A percentile compares a stretch with the other conserved stretches of the same genome.
Conservation (phyloP, 805 yeast species). For the Kluyveromyces siamensis region DNA sequence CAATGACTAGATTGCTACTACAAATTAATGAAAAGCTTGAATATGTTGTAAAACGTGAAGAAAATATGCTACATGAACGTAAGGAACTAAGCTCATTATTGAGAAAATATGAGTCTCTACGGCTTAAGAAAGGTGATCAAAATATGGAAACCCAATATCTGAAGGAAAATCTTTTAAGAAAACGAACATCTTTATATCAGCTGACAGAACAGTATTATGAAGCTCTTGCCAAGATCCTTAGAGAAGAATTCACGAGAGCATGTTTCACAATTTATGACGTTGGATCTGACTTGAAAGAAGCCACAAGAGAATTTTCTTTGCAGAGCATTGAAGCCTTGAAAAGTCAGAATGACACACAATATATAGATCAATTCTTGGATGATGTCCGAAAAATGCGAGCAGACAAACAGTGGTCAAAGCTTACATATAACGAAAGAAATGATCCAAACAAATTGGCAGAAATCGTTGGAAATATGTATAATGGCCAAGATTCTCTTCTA, state of each 20-base stretch:
- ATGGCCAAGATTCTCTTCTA: constrained; percentile 16
- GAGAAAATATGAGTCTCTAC: constrained; percentile 13
- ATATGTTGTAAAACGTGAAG: constrained; percentile 18
- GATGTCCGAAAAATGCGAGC: constrained; percentile 16
- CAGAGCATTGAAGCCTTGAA: constrained; percentile 15
- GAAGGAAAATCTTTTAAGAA: constrained; percentile 14
- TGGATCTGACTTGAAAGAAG: constrained; percentile 17
- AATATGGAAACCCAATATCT: constrained; percentile 18
- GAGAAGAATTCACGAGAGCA: constrained; percentile 17
- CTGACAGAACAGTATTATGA: constrained; percentile 17
- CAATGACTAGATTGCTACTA: constrained; percentile 11
- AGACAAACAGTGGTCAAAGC: constrained; percentile 19
- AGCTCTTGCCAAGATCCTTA: constrained; percentile 15
- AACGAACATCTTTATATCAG: constrained; percentile 12
- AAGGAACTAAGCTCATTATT: constrained; percentile 12
- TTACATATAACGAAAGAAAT: constrained; percentile 13
- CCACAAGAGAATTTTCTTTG: constrained; percentile 13
- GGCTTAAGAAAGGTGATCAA: constrained; percentile 15
- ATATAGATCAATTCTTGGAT: constrained; percentile 16
- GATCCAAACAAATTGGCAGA: constrained; percentile 18
- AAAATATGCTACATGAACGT: constrained; percentile 13
- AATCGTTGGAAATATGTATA: constrained; percentile 19
- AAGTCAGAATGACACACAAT: constrained; percentile 7
- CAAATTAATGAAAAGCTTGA: constrained; percentile 14
- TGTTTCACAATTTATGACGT: constrained; percentile 19